Evolutionary conservation across 768 basidiomycete genomes (phyloP).

Genomic region (Termitomyces sp.): DNA sequence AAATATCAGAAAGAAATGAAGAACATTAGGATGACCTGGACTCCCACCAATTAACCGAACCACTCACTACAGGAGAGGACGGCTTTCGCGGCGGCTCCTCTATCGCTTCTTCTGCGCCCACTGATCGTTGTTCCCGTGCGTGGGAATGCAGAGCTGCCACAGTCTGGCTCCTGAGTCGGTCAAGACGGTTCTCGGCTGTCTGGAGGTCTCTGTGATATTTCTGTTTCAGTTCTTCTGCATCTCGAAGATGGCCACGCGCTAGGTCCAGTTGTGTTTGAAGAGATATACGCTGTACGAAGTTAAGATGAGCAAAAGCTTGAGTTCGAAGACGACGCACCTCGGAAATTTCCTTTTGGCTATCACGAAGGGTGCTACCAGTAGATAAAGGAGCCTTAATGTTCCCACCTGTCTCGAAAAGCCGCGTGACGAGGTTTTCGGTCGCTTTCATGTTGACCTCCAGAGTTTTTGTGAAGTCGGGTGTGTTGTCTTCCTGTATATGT

Average conservation of each 20-base stretch:
- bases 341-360: conserved; percentile 52
- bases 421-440: conserved; percentile 57
- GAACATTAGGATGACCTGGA: conserved; percentile 40
- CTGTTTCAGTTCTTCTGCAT: conserved; percentile 46
- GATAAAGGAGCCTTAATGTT: conserved; percentile 28
- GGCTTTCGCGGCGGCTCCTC: conserved; percentile 49
- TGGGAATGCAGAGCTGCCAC: conserved; percentile 45
- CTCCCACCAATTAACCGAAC: conserved; percentile 65
- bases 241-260: conserved; percentile 44
- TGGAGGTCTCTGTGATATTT: conserved; percentile 48
- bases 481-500: conserved; percentile 34
- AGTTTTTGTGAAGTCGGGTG: conserved; percentile 36
- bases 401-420: conserved; percentile 46
- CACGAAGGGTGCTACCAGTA: conserved; percentile 37
- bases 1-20: conserved; percentile 40
- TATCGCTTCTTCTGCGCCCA: conserved; percentile 31
- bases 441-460: conserved; percentile 54
- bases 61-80: conserved; percentile 74
- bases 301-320: conserved; percentile 4
- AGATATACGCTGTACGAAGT: conserved; percentile 43
- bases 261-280: conserved; percentile 57
- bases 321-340: conserved; percentile 43
- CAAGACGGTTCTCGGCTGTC: conserved; percentile 56
- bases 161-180: conserved; percentile 54
- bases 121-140: conserved; percentile 21